Base-by-base conservation (phyloP, 768 basidiomycete genomes). In the Favolaschia claudopus region DNA sequence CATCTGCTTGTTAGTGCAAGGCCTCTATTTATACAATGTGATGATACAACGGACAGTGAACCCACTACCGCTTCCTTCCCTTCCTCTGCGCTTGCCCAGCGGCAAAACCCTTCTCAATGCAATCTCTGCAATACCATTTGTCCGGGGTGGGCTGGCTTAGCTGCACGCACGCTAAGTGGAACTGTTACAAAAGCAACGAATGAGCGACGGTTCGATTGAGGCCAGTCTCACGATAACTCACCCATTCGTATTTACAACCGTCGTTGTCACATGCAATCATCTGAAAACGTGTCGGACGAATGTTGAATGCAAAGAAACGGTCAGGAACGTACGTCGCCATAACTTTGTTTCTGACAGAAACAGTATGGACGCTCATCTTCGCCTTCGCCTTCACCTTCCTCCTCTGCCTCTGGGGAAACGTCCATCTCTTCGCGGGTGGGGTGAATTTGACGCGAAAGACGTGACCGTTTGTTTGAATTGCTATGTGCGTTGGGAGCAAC, bases 251-350 rank as follows among this genome's bases (percentile, higher is more conserved):
- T 4, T 80, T 82, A 73, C 88, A 90, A n/a, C 74, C 76, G 62
- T 86, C 82, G 65, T 87, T 86, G 68, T 90, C 89, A 66, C 89
- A 90, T 5, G 84, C 88, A 67, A 90, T 87, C 89, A 90, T 90
- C 84, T 84, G 51, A 3, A 27, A 14, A 45, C 7, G 15, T 29
- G 31, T 42, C 17, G 43, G 25, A 31, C 3, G 36, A 24, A 19
- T 1, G 17, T 38, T 3, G 13, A 22, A 36, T 34, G 42, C 22
- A 27, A 44, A 45, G 32, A 44, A 55, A 45, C 40, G 43, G 24
- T 42, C n/a, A n/a, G n/a, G n/a, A 7, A 62, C 77, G 47, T 56
- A 84, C 82, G 60, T 89, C 81, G 42, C 79, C 81, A 60, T 79
- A 82, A 60, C 79, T 82, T 58, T 74, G 77, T 62, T 79, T 81